Base-by-base conservation (phyloP, 768 basidiomycete genomes). In the Naganishia antarctica region DNA sequence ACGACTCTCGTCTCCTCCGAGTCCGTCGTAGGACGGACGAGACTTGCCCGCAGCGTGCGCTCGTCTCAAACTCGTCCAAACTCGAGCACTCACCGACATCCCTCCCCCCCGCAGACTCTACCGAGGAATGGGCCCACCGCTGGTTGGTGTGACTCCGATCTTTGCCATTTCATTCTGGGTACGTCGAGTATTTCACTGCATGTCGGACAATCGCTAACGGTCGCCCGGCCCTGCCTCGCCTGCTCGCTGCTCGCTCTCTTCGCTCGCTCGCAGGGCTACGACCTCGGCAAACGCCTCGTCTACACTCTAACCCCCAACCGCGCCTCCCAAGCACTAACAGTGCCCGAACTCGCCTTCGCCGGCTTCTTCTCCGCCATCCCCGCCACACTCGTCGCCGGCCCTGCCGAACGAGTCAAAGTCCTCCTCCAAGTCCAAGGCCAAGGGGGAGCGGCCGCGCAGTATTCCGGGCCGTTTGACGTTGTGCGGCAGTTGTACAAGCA, bases 121-220 rank as follows among this genome's bases (percentile, higher is more conserved):
- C 66, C 70, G 78, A 61, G 78, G 78, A 37, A 91, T 97, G 80
- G 88, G 93, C 3, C 92, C 93, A 34, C 93, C 93, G 46, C 78
- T 97, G 64, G 80, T 96, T 31, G 91, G 94, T 29, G 91, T 99
- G 29, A 98, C 96, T 4, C 96, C 96, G 34, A 98, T 97, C 73
- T 99, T 99, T 72, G 96, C 96, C 3, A 81, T 98, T 31, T 94
- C 91, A 3, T 98, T 99, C 82, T 97, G 93, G 93, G 93, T 92
- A 77, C 64, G 83, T 69, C n/a, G 23, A 25, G 8, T 13, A 15
- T n/a, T n/a, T n/a, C n/a, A n/a, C n/a, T n/a, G n/a, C n/a, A n/a
- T n/a, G n/a, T n/a, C n/a, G n/a, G n/a, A n/a, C n/a, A n/a, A n/a
- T n/a, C n/a, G n/a, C n/a, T n/a, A n/a, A n/a, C n/a, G n/a, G n/a